phyloP scores from a whole-genome alignment of 75 land plant species.

The Larix kaempferi region DNA sequence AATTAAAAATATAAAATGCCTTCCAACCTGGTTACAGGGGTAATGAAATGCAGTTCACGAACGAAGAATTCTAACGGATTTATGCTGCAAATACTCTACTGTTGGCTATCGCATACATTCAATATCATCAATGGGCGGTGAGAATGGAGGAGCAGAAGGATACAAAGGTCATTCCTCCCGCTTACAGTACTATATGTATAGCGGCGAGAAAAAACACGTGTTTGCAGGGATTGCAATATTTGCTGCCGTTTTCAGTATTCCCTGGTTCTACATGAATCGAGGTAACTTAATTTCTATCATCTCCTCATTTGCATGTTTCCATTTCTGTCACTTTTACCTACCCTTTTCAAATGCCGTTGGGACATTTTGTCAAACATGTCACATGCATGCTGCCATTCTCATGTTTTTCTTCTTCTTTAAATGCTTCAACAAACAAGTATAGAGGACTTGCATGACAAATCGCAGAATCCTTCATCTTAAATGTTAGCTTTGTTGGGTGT shows the following conservation, averaged over 20 bases:
- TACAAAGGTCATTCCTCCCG: constrained; percentile 41
- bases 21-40: no score
- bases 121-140: no score
- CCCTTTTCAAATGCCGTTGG: background rate
- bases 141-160: background rate
- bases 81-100: no score
- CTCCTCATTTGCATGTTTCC: no score
- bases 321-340: no score
- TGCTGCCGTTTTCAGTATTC: constrained; percentile 38
- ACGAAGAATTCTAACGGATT: no score
- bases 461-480: no score
- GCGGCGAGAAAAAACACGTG: constrained; percentile 78
- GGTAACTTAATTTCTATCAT: constrained; percentile 22
- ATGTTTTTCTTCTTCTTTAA: background rate
- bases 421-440: background rate
- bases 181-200: constrained; percentile 53
- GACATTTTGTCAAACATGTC: background rate
- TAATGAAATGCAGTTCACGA: no score
- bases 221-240: constrained; percentile 53
- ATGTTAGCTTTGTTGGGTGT: no score
- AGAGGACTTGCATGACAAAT: background rate
- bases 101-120: no score
- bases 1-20: no score
- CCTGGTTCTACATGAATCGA: constrained; percentile 64
- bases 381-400: background rate